phyloP scores from a whole-genome alignment of 805 yeast species.

The Nakazawaea wyomingensis region DNA sequence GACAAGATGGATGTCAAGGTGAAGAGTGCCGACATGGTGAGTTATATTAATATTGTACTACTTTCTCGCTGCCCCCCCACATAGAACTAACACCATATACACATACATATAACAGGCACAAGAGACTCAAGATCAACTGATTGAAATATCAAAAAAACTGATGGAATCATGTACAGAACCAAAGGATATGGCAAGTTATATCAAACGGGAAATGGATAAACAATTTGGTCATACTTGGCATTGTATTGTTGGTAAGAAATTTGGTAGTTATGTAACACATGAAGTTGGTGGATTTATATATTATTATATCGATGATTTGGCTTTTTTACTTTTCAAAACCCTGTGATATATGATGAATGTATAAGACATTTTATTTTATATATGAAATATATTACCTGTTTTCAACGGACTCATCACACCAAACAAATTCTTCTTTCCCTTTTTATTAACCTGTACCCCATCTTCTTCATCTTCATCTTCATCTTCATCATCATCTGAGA shows the following conservation, averaged over 20 bases:
- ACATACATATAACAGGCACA: constrained; percentile 28
- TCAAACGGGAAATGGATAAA: constrained; percentile 63
- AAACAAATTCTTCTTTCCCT: constrained; percentile 14
- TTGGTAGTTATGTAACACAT: constrained; percentile 77
- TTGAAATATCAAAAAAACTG: constrained; percentile 42
- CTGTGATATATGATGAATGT: constrained; percentile 28
- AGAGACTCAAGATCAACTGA: constrained; percentile 46
- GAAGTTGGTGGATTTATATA: constrained; percentile 67
- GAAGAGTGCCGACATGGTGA: neutral
- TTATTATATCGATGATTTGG: constrained; percentile 64
- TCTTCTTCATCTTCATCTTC: constrained; percentile 9
- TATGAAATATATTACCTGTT: constrained; percentile 18
- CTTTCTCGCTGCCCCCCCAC: neutral
- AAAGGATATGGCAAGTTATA: constrained; percentile 58
- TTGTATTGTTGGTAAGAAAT: constrained; percentile 72
- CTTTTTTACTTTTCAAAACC: constrained; percentile 66
- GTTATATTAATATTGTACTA: neutral
- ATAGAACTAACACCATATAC: neutral
- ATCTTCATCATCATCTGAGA: constrained; percentile 15
- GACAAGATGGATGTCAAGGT: neutral
- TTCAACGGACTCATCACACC: constrained; percentile 20
- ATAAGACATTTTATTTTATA: neutral
- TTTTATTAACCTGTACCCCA: constrained; percentile 13
- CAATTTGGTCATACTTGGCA: constrained; percentile 74
- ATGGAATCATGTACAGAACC: constrained; percentile 38